Evolutionary conservation across 2,329 filamentous ascomycete genomes (phyloP), one percentile per base, ranked within the genome.

Genomic region (Fusarium torulosum): DNA sequence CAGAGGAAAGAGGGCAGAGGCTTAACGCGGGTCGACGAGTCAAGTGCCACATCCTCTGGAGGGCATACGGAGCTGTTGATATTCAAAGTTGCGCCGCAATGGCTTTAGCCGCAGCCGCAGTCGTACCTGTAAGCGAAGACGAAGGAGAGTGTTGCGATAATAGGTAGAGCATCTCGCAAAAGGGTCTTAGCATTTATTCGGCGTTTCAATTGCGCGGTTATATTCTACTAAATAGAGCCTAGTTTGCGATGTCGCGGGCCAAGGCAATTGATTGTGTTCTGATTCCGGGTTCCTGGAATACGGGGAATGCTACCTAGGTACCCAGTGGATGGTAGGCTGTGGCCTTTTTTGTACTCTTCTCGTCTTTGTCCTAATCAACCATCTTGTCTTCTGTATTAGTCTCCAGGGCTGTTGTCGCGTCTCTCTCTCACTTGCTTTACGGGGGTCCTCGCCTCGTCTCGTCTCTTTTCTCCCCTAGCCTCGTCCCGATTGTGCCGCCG

Each of bases 231-330:
- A 11, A 53, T 33, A 29, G 21, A 35, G 47, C 29, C 35, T 55
- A 53, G 44, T 42, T 42, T 62, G 50, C 43, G 43, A 44, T 35
- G 58, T 23, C 57, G 25, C n/a, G 59, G 27, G n/a, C 25, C 40
- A 35, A 35, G 29, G 25, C 51, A 33, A 44, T n/a, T 38, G 21
- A 14, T 33, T 53, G 21, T 29, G 9, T 44, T 20, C 29, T 53
- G 15, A 33, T 53, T 58, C 55, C 62, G 27, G 62, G 63, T 59
- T 53, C 47, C 53, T 67, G 53, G 63, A 59, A 67, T 63, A 45
- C 27, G 19, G 52, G 43, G 41, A 68, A 67, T 69, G 65, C 38
- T 51, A 29, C 8, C 7, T 37, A 6, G 23, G 23, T 23, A 27
- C 27, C 27, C 53, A 64, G 33, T 21, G 40, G 41, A 17, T 45